A percentile compares a stretch with the other conserved stretches of the same genome.
These are phyloP conservation scores for Candida andamanensis DNA, from an alignment of 805 yeast genomes.

Conservation along the genomic window DNA sequence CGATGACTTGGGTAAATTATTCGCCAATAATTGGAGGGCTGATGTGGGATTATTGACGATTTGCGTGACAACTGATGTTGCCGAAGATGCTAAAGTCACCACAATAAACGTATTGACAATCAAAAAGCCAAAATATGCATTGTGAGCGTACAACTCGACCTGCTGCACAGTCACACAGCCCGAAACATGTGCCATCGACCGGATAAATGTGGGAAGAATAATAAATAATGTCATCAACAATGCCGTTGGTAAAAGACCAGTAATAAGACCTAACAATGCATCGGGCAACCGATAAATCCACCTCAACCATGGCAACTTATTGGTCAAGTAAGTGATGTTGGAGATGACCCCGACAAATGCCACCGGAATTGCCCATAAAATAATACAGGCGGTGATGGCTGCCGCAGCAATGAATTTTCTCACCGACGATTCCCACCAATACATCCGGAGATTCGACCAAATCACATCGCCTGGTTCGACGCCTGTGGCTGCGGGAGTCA, in stretches of 20 bases:
- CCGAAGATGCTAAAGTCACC: slow-evolving; percentile 67
- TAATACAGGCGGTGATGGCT: slow-evolving; percentile 52
- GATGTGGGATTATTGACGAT: slow-evolving; percentile 54
- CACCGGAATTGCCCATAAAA: slow-evolving; percentile 95
- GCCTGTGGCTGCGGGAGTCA: slow-evolving; percentile 59
- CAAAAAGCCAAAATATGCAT: slow-evolving; percentile 63
- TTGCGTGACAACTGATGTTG: slow-evolving; percentile 60
- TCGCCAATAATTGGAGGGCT: slow-evolving; percentile 56
- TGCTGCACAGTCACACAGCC: slow-evolving; percentile 56
- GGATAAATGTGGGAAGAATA: slow-evolving; percentile 78
- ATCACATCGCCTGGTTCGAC: slow-evolving; percentile 56
- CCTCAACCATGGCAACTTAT: slow-evolving; percentile 63
- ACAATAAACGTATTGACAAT: slow-evolving; percentile 68
- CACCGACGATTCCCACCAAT: slow-evolving; percentile 72
- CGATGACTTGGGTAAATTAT: slow-evolving; percentile 67
- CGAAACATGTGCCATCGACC: slow-evolving; percentile 56
- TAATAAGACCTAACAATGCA: slow-evolving; percentile 71
- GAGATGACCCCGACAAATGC: slow-evolving; percentile 96
- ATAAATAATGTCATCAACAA: slow-evolving; percentile 79
- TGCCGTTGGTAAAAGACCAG: slow-evolving; percentile 83
- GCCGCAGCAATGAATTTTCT: slow-evolving; percentile 49
- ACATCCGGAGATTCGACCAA: slow-evolving; percentile 71
- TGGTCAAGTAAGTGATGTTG: slow-evolving; percentile 70
- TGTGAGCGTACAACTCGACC: slow-evolving; percentile 62
- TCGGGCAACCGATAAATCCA: slow-evolving; percentile 74